These are phyloP conservation scores for Grigorovia yakushimaensis DNA, from an alignment of 805 yeast genomes.

Conservation along the genomic window DNA sequence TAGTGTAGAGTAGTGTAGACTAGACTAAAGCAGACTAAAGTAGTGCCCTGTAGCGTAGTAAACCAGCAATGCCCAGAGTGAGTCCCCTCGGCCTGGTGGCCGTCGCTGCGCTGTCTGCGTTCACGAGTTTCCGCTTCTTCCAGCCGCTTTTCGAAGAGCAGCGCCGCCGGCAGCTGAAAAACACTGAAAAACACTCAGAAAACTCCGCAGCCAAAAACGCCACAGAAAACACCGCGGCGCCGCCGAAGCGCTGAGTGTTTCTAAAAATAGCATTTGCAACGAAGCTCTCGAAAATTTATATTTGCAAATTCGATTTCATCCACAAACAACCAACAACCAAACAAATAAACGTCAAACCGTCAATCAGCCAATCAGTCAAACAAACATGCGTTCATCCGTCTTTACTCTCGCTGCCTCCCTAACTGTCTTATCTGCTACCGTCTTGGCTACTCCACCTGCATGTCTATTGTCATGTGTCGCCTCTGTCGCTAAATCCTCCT, in stretches of 20 bases:
- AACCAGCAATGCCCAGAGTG: slow-evolving; percentile 20
- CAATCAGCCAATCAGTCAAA: neutral
- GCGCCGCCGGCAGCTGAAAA: slow-evolving; percentile 1
- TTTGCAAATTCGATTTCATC: neutral
- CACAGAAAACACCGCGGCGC: no score
- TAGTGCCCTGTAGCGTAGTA: no score
- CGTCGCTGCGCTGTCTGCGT: slow-evolving; percentile 25
- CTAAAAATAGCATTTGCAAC: neutral
- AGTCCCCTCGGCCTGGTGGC: slow-evolving; percentile 23
- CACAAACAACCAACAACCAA: neutral
- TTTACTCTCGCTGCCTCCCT: slow-evolving; percentile 20
- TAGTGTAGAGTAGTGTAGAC: neutral
- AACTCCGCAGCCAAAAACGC: no score
- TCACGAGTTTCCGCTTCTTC: slow-evolving; percentile 51
- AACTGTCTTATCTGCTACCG: slow-evolving; percentile 23
- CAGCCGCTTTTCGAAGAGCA: slow-evolving; percentile 50
- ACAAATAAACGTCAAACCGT: neutral
- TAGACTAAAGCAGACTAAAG: no score
- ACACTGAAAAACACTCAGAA: neutral
- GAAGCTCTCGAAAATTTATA: neutral
- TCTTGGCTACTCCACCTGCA: slow-evolving; percentile 78
- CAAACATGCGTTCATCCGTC: slow-evolving; percentile 23
- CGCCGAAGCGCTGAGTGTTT: no score
- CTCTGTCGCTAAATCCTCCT: slow-evolving; percentile 45
- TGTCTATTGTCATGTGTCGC: slow-evolving; percentile 85